A percentile compares a stretch with the other conserved stretches of the same genome.
These are phyloP conservation scores for Calonectria hongkongensis DNA, from an alignment of 2,329 filamentous ascomycete genomes.

Conservation along the genomic window DNA sequence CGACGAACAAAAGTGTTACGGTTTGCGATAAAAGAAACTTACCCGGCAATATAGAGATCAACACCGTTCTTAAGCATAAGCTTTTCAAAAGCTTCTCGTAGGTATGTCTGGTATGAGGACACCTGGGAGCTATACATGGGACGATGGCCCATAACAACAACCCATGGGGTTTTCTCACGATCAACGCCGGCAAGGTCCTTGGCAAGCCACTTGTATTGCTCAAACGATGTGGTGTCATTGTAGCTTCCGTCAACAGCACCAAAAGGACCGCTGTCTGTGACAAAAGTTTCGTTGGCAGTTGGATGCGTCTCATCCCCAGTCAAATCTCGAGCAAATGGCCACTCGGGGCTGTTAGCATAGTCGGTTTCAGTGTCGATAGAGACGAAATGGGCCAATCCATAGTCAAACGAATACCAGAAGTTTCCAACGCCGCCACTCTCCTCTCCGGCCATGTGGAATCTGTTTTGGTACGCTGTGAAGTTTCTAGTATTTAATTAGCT, in stretches of 20 bases:
- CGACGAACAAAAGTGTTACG: not conserved
- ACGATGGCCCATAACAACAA: constrained; percentile 68
- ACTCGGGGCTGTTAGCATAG: constrained; percentile 68
- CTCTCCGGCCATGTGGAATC: constrained; percentile 70
- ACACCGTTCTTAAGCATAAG: constrained; percentile 66
- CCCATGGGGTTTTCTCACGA: constrained; percentile 68
- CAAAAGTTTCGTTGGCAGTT: constrained; percentile 63
- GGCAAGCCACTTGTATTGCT: constrained; percentile 68
- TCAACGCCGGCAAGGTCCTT: constrained; percentile 66
- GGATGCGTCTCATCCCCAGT: constrained; percentile 64
- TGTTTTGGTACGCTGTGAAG: constrained; percentile 70
- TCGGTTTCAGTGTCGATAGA: constrained; percentile 70
- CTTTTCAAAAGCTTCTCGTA: constrained; percentile 67
- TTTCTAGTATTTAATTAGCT: constrained; percentile 53
- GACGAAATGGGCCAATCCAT: constrained; percentile 71
- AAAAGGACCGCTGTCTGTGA: constrained; percentile 70
- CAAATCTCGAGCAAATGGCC: constrained; percentile 65
- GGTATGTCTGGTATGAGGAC: constrained; percentile 64
- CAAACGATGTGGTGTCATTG: constrained; percentile 64
- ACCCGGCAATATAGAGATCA: constrained; percentile 64
- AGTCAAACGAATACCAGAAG: constrained; percentile 74
- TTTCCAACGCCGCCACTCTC: constrained; percentile 69
- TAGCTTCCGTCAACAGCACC: constrained; percentile 62
- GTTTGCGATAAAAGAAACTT: not conserved
- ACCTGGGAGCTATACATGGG: constrained; percentile 68